Percentiles rank a stretch among this genome's conserved stretches.
Conservation (phyloP, 2,329 filamentous ascomycete species). For the Verticillium alfalfae region DNA sequence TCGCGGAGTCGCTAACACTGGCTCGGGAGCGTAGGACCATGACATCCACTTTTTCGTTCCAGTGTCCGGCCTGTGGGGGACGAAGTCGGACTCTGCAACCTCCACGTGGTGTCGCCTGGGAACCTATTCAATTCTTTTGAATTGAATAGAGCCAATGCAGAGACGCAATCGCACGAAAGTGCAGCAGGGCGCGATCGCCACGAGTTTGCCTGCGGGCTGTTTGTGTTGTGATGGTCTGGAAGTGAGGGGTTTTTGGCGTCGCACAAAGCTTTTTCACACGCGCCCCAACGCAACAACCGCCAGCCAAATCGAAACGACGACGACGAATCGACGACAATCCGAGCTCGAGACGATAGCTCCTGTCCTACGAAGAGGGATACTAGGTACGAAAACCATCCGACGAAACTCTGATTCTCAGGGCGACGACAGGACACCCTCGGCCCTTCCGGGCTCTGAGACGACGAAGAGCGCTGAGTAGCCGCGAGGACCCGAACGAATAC, state of each 20-base stretch:
- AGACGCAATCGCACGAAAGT: conserved; percentile 1
- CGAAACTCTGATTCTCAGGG: not conserved
- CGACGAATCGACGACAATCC: not conserved
- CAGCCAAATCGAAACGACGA: not conserved
- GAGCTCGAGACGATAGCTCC: not conserved
- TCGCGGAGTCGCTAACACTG: too few relatives aligned
- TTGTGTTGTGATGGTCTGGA: not conserved
- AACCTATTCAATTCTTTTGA: not conserved
- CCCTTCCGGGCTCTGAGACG: not conserved
- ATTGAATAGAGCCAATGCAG: conserved; percentile 3
- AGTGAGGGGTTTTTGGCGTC: not conserved
- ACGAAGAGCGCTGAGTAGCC: not conserved
- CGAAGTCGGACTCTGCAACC: conserved; percentile 9
- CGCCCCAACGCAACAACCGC: not conserved
- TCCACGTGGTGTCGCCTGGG: conserved; percentile 8
- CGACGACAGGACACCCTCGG: too few relatives aligned
- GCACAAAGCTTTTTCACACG: not conserved
- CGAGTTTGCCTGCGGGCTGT: not conserved
- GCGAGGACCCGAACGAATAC: not conserved
- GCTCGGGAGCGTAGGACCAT: too few relatives aligned
- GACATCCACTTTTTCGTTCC: too few relatives aligned
- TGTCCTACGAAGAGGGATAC: not conserved
- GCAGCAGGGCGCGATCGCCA: not conserved
- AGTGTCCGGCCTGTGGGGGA: not conserved
- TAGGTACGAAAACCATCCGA: not conserved